phyloP scores from a whole-genome alignment of 2,329 filamentous ascomycete species.

The Colletotrichum destructivum region DNA sequence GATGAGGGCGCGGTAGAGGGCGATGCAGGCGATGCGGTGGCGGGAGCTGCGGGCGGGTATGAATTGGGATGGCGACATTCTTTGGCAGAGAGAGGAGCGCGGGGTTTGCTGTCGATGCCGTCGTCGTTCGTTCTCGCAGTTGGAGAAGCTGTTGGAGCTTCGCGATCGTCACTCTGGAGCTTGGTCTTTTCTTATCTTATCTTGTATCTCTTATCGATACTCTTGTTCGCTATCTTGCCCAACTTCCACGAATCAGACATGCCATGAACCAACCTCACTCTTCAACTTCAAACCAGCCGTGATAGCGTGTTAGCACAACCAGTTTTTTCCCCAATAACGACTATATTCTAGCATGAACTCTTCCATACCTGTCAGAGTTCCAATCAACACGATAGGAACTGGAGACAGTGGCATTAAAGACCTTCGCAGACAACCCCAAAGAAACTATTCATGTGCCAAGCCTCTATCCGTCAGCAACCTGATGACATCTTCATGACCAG shows the following conservation, averaged over 20 bases:
- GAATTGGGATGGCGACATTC: constrained; percentile 48
- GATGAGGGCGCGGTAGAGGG: constrained; percentile 81
- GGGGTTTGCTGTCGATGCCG: neutral
- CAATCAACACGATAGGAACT: no score
- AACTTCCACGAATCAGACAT: no score
- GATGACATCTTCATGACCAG: no score
- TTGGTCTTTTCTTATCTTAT: constrained; percentile 4
- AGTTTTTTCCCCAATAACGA: rapidly evolving
- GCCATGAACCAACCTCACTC: no score
- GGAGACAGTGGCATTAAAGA: no score
- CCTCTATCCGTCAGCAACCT: no score
- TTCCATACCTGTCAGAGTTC: no score
- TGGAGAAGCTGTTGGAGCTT: neutral
- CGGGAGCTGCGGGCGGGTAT: constrained; percentile 66
- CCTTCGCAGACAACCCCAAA: no score
- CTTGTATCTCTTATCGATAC: neutral
- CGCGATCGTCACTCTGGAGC: neutral
- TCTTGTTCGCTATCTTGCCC: rapidly evolving
- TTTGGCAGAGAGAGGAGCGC: neutral
- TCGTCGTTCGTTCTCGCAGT: neutral
- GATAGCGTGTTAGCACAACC: no score
- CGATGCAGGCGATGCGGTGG: constrained; percentile 72
- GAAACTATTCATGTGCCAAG: no score
- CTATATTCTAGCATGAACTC: no score
- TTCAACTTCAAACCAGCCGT: no score